Base-by-base conservation (phyloP, 2,329 filamentous ascomycete species). In the Claviceps spartinae region DNA sequence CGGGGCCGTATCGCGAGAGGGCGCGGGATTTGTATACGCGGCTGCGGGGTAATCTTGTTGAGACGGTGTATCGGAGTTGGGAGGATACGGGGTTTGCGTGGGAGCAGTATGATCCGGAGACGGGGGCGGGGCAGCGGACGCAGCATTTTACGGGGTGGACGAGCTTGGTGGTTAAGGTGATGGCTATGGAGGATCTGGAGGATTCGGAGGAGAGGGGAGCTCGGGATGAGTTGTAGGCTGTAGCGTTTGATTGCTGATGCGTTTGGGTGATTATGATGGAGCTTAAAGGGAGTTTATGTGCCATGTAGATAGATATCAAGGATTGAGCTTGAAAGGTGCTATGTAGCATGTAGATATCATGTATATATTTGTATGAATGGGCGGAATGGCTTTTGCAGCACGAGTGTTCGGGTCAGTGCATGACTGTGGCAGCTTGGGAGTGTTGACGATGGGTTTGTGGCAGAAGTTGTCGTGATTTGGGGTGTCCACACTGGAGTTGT, bases 141-240 rank as follows among this genome's bases (percentile, higher is more conserved):
- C 89, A 96, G 74, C 91, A 97, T 68, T 98, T 98, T 66, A 96
- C 93, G 0, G 93, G 93, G 49, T 98, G 93, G 93, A 98, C 93
- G n/a, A 95, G 88, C 66, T 73, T 97, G 68, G 87, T 97, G 47
- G 90, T 97, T 46, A 96, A 95, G 74, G 88, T 98, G 59, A 95
- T 97, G 89, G 81, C 82, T 47, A 91, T 98, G 88, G 86, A 88
- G 6, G 85, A 94, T 59, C 63, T 88, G 44, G 59, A 60, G 22
- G 47, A n/a, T 1, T 11, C 11, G 5, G 46, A 16, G 42, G 46
- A 16, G 42, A 60, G 57, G 34, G 66, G 67, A 47, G 61, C 52
- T 20, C 68, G 63, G 57, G 75, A 78, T 58, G 77, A 79, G 66
- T 61, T 79, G 52, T 79, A 51, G 50, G 0, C 11, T 11, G 40